These are phyloP conservation scores for Candida gigantensis DNA, from an alignment of 1,139 yeast species.

Conservation along the genomic window DNA sequence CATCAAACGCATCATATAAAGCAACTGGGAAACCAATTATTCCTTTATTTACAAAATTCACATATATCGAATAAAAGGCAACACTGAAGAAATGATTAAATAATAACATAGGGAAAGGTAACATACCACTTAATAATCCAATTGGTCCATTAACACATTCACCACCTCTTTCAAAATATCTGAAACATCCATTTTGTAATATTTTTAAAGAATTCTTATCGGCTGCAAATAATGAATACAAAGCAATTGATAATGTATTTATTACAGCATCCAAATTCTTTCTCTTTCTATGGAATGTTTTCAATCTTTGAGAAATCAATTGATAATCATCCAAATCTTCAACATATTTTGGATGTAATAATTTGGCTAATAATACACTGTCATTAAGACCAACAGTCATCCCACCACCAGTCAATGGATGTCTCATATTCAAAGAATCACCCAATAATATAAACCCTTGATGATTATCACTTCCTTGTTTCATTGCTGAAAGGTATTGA, in stretches of 20 bases:
- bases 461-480: slow-evolving; percentile 49
- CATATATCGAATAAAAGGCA: slow-evolving; percentile 77
- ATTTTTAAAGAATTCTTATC: slow-evolving; percentile 63
- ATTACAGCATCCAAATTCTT: slow-evolving; percentile 80
- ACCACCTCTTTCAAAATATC: slow-evolving; percentile 84
- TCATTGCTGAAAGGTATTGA: slow-evolving; percentile 80
- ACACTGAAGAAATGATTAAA: slow-evolving; percentile 88
- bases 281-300: slow-evolving; percentile 73
- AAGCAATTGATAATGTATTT: slow-evolving; percentile 87
- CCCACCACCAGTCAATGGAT: slow-evolving; percentile 98
- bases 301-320: slow-evolving; percentile 53
- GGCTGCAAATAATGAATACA: slow-evolving; percentile 89
- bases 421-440: slow-evolving; percentile 96
- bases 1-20: slow-evolving; percentile 64
- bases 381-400: slow-evolving; percentile 97
- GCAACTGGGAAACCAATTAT: slow-evolving; percentile 71
- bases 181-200: slow-evolving; percentile 86
- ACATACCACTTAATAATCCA: slow-evolving; percentile 78
- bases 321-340: slow-evolving; percentile 61
- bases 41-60: slow-evolving; percentile 71
- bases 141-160: slow-evolving; percentile 77
- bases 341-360: slow-evolving; percentile 58
- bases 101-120: slow-evolving; percentile 71
- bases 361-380: slow-evolving; percentile 64
- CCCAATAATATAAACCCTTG: slow-evolving; percentile 88